Base-by-base conservation (phyloP, 2,329 filamentous ascomycete genomes). In the Fusarium sp. region DNA sequence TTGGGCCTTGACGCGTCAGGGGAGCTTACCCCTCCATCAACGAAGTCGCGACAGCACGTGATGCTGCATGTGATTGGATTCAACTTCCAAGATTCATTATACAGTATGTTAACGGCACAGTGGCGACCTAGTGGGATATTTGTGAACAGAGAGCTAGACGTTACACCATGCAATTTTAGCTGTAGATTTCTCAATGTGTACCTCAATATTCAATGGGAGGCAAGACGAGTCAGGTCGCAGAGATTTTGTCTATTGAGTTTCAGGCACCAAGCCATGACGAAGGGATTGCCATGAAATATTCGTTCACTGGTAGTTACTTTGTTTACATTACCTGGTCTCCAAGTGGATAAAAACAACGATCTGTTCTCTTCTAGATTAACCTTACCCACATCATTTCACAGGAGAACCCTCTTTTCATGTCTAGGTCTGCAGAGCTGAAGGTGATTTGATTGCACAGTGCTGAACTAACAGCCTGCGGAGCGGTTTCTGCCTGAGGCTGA, bases 31-130 rank as follows among this genome's bases (percentile, higher is more conserved):
- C 57, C 57, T 58, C 62, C 43, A 56, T 37, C 28, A 33, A 9
- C 25, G n/a, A 18, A 44, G 53, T 72, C 78, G 67, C 77, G 78
- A 59, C 12, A n/a, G 32, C 78, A 80, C 78, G 78, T 80, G 78
- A 63, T 4, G 0, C 0, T 15, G 8, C 73, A 78, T 69, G 75
- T 78, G 77, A 76, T 53, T 16, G 46, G 15, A n/a, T 21, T 13
- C 47, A 11, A 23, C 21, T 33, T 50, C 21, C 21, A 33, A 33
- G 18, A 35, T 52, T 23, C n/a, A 19, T 35, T 52, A 19, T 52
- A 52, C 30, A 52, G 49, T 30, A 49, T 37, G 46, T 23, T 16
- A 43, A 57, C 32, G 35, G 35, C 37, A 30, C 54, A 28, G 67
- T 71, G 69, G 62, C 61, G 32, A 53, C 23, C 50, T 38, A 62